Base-by-base conservation (phyloP, 2,329 filamentous ascomycete species). In the Acarospora socialis region DNA sequence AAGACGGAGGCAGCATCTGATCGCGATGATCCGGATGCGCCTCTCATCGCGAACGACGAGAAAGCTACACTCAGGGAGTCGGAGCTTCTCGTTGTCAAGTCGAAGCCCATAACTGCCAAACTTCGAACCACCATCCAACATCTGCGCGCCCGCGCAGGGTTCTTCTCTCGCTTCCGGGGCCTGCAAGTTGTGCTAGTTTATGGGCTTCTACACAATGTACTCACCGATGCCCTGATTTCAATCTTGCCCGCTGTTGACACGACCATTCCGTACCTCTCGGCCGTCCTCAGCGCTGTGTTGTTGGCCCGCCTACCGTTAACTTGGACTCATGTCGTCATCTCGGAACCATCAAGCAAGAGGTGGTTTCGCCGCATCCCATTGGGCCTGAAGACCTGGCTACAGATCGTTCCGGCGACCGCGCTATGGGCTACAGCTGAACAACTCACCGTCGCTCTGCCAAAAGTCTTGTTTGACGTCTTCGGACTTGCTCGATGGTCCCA, bases 301-400 rank as follows among this genome's bases (percentile, higher is more conserved):
- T 61, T 81, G 19, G 69, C 77, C 21, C 78, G 78, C 47, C 54
- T 87, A 37, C 69, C 73, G 51, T 70, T 86, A 43, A 68, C 73
- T 32, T 93, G 84, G 83, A 81, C 84, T 3, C 83, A 93, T 54
- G 76, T 81, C 46, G 72, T 92, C 51, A 84, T 94, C 49, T 76
- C 81, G 2, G 64, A 72, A 32, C 72, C 74, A 4, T 76, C 69
- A 35, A 49, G 62, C 28, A 68, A 70, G 51, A 60, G 59, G 44
- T 83, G 77, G 63, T 80, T 68, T 57, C 60, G 66, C 47, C 78
- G 82, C 35, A 66, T 92, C 31, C 76, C 79, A 10, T 57, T 72
- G 27, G 70, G 73, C 52, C 63, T 65, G 44, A 65, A 63, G 48
- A 65, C 72, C 31, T 78, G 77, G 60, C 65, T 70, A 47, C 73